A percentile compares a stretch with the other conserved stretches of the same genome.
These are phyloP conservation scores for Juglanconis juglandina DNA, from an alignment of 2,329 filamentous ascomycete genomes.

Conservation along the genomic window DNA sequence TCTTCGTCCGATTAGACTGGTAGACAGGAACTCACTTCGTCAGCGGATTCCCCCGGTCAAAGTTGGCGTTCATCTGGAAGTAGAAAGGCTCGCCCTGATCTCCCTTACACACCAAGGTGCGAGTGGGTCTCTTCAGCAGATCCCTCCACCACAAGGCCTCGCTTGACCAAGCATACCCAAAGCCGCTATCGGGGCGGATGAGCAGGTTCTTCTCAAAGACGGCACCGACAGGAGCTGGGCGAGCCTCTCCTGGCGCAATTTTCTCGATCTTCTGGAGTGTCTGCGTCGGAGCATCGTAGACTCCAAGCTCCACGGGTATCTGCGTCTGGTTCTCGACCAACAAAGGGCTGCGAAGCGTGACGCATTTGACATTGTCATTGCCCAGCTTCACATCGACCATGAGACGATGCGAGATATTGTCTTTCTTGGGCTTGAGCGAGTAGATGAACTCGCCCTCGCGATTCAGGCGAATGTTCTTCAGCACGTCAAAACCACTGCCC, in stretches of 20 bases:
- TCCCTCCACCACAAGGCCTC: conserved; percentile 93
- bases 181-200: conserved; percentile 88
- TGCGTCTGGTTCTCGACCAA: conserved; percentile 95
- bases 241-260: conserved; percentile 84
- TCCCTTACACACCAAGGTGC: conserved; percentile 83
- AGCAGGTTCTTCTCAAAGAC: conserved; percentile 86
- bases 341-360: conserved; percentile 88
- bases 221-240: conserved; percentile 87
- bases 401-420: conserved; percentile 80
- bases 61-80: conserved; percentile 89
- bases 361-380: conserved; percentile 96
- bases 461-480: conserved; percentile 84
- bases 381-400: conserved; percentile 89
- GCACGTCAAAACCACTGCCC: conserved; percentile 87
- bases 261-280: conserved; percentile 97
- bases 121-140: conserved; percentile 76
- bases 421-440: conserved; percentile 80
- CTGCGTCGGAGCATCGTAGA: conserved; percentile 83
- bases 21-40: conserved; percentile 52
- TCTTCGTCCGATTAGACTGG: not conserved
- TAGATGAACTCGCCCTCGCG: conserved; percentile 94
- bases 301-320: conserved; percentile 88
- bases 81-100: conserved; percentile 90
- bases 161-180: conserved; percentile 92
- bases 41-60: conserved; percentile 78